Conservation (phyloP, 352 stramenopile species). For the Globisporangium canariense region DNA sequence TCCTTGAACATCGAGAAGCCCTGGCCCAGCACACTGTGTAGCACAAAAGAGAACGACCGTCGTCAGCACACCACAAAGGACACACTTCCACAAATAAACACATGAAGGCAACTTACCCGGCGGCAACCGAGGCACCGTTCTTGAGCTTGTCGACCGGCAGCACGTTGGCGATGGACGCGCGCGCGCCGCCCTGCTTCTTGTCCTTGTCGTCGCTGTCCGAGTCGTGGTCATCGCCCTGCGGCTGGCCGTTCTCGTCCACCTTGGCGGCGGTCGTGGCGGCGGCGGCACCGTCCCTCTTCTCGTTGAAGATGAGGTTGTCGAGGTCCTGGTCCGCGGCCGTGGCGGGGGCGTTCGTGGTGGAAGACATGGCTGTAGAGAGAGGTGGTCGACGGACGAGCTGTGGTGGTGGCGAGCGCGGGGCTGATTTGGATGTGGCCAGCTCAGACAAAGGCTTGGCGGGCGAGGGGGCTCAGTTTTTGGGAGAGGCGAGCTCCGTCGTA, state of each 20-base stretch:
- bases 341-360: neutral
- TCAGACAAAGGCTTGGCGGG: neutral
- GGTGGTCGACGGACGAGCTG: neutral
- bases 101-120: slow-evolving; percentile 45
- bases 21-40: slow-evolving; percentile 56
- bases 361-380: slow-evolving; percentile 5
- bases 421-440: neutral
- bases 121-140: slow-evolving; percentile 77
- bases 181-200: slow-evolving; percentile 39
- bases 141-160: slow-evolving; percentile 87
- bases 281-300: slow-evolving; percentile 46
- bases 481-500: neutral
- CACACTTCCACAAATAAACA: neutral
- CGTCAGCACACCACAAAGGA: neutral
- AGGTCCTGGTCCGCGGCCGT: slow-evolving; percentile 59
- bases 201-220: slow-evolving; percentile 46
- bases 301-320: slow-evolving; percentile 84
- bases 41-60: slow-evolving; percentile 7
- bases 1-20: slow-evolving; percentile 68
- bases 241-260: slow-evolving; percentile 23
- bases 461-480: neutral
- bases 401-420: too few species aligned
- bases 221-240: slow-evolving; percentile 28
- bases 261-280: slow-evolving; percentile 16
- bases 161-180: slow-evolving; percentile 72